phyloP scores from a whole-genome alignment of 164 flowering plant genomes.

The Macadamia tetraphylla region DNA sequence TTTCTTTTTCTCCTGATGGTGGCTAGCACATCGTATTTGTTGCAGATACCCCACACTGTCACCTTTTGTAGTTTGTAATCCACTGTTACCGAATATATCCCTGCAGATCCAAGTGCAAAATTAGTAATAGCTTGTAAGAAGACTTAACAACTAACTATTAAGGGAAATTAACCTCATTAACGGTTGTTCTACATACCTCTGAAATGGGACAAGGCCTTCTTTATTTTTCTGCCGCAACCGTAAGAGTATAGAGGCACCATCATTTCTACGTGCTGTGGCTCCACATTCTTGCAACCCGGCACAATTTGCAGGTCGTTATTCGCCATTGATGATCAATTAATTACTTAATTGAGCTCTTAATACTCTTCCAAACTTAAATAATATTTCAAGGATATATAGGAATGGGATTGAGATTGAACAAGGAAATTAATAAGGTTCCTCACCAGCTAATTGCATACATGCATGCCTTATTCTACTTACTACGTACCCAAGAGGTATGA shows the following conservation, averaged over 20 bases:
- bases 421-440: too few species aligned
- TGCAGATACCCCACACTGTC: conserved; percentile 35
- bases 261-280: conserved; percentile 90
- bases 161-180: background rate
- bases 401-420: too few species aligned
- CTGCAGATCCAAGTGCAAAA: conserved; percentile 19
- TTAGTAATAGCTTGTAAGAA: too few species aligned
- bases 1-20: conserved; percentile 61
- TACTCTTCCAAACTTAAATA: too few species aligned
- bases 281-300: conserved; percentile 54
- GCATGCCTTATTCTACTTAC: too few species aligned
- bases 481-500: too few species aligned
- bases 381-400: too few species aligned
- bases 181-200: conserved; percentile 42
- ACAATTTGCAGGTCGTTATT: conserved; percentile 50
- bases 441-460: too few species aligned
- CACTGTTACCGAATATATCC: conserved; percentile 61
- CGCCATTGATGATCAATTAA: conserved; percentile 25
- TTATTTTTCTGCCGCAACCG: conserved; percentile 79
- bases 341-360: too few species aligned
- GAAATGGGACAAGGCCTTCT: conserved; percentile 68
- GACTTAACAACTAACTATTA: too few species aligned
- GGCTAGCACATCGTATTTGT: conserved; percentile 49
- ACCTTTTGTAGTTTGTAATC: conserved; percentile 26
- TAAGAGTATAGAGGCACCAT: conserved; percentile 81